Conservation (phyloP, 1,284 basidiomycete species). For the Ustilago lituana region DNA sequence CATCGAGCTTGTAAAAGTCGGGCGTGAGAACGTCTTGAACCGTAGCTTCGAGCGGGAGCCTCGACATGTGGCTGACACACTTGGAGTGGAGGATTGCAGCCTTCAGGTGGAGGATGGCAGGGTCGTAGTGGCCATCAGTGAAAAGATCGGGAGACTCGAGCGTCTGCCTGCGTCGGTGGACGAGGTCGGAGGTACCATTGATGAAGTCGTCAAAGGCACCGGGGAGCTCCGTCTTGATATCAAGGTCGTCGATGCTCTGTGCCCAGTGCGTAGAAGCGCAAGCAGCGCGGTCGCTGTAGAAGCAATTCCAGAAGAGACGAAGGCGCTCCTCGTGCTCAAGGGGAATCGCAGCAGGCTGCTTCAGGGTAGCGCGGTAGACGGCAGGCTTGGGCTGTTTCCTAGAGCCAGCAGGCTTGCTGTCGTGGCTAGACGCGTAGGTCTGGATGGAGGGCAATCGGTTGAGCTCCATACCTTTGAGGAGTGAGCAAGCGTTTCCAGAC, state of each 20-base stretch:
- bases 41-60: constrained; percentile 30
- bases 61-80: constrained; percentile 47
- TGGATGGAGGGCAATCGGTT: constrained; percentile 41
- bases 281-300: constrained; percentile 50
- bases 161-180: constrained; percentile 42
- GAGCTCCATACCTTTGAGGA: constrained; percentile 50
- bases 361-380: constrained; percentile 32
- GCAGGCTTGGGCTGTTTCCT: constrained; percentile 36
- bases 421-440: constrained; percentile 10
- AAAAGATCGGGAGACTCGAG: constrained; percentile 50
- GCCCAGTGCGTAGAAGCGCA: constrained; percentile 55
- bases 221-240: constrained; percentile 50
- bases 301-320: constrained; percentile 50
- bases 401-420: constrained; percentile 6
- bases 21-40: constrained; percentile 41
- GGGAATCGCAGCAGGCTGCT: constrained; percentile 16
- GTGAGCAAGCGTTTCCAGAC: constrained; percentile 23
- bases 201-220: constrained; percentile 52
- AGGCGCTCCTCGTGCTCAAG: constrained; percentile 50
- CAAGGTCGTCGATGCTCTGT: constrained; percentile 44
- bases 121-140: constrained; percentile 45
- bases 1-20: constrained; percentile 41
- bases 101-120: constrained; percentile 46
- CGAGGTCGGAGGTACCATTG: constrained; percentile 24
- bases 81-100: constrained; percentile 44